Evolutionary conservation across 495 filamentous ascomycete genomes (phyloP), one percentile per base, ranked within the genome.

Genomic region (Physcia stellaris): DNA sequence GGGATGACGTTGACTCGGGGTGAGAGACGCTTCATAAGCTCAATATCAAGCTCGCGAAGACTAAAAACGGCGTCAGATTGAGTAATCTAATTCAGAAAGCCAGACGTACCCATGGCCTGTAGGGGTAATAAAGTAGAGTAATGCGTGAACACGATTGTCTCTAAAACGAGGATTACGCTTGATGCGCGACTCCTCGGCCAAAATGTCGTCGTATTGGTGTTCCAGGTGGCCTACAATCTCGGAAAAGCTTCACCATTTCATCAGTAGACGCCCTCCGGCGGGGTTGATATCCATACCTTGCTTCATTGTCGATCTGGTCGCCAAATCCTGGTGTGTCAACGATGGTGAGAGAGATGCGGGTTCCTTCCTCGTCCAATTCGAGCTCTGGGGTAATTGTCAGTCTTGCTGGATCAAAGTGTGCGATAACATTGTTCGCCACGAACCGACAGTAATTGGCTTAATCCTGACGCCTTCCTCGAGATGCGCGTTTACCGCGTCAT

Each of bases 131-230:
- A 98, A 98, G 71, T 98, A 98, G 50, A 98, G 77, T 51, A 96
- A 76, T 42, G 85, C 90, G 54, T 98, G 90, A 26, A 98, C 86
- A 64, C 90, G 84, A 65, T 98, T 95, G 64, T 98, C 90, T 54
- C 92, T 79, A 76, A 98, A 98, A 53, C 90, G 77, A 41, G 90
- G 92, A 67, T 98, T 98, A 81, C 90, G 90, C 80, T 98, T 98
- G 68, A 98, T 98, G 70, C 90, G 86, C 50, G 90, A 96, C 66
- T 98, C 90, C 68, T 94, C 87, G 27, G 90, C 90, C 39, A 98
- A 73, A 64, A 98, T 96, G 55, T 96, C 86, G 65, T 98, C 90
- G 65, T 95, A 96, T 76, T 96, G 88, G 62, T 88, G 75, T 68
- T 98, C 90, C 39, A 98, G 80, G 62, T 92, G 95, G 46, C 86